These are phyloP conservation scores for Suillus lakei DNA, from an alignment of 768 basidiomycete species.

Conservation along the genomic window DNA sequence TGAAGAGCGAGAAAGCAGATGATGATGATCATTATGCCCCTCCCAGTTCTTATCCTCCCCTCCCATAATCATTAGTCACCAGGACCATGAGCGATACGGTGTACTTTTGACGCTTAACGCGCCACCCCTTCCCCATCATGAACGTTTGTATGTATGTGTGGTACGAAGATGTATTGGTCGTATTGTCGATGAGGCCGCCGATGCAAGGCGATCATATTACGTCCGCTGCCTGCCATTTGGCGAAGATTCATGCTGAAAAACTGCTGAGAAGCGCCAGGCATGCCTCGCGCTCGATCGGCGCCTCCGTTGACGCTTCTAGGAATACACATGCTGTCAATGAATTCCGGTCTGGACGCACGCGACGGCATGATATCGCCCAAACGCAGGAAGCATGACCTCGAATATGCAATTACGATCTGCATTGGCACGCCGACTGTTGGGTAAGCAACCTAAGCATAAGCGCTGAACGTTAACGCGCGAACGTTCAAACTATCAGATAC, in stretches of 20 bases:
- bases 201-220: neutral
- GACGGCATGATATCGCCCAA: neutral
- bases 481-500: neutral
- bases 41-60: neutral
- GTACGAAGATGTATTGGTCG: neutral
- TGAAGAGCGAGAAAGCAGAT: neutral
- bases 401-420: neutral
- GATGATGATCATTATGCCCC: neutral
- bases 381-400: neutral
- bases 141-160: neutral
- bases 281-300: neutral
- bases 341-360: neutral
- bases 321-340: neutral
- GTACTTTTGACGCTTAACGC: neutral
- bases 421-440: neutral
- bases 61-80: neutral
- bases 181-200: neutral
- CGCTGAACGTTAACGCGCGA: neutral
- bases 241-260: too few relatives aligned
- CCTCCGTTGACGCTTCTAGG: neutral
- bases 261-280: too few relatives aligned
- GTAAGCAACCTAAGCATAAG: neutral
- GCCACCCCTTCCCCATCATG: neutral
- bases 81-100: neutral
- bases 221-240: neutral